Evolutionary conservation across 148 eudicot genomes (phyloP).

Genomic region (Agrostemma githago): DNA sequence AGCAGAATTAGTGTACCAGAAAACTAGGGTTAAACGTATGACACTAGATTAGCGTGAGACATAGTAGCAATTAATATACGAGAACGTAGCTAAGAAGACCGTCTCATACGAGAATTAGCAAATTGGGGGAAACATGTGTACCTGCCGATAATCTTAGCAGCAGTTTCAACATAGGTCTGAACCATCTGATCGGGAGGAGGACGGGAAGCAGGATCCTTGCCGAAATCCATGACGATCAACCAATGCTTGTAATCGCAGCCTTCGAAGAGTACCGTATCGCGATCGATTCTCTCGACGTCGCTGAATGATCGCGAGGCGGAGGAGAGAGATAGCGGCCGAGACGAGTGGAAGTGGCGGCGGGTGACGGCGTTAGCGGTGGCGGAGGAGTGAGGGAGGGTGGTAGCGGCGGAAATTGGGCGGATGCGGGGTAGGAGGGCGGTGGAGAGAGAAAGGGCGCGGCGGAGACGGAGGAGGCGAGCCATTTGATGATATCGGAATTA

Average conservation of each 20-base stretch:
- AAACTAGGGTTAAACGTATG: background rate
- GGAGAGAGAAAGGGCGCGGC: constrained; percentile 51
- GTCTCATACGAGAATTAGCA: too few species aligned
- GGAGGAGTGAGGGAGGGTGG: background rate
- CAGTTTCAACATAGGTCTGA: constrained; percentile 69
- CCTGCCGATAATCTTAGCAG: constrained; percentile 87
- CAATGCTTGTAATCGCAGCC: constrained; percentile 95
- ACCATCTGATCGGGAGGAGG: constrained; percentile 67
- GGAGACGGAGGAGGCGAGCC: constrained; percentile 53
- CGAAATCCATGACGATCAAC: constrained; percentile 84
- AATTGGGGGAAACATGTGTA: background rate
- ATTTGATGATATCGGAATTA: constrained; percentile 12
- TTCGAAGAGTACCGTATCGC: constrained; percentile 70
- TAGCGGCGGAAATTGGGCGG: constrained; percentile 3
- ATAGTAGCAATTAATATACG: too few species aligned
- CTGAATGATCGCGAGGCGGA: constrained; percentile 24
- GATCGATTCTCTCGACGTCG: constrained; percentile 42
- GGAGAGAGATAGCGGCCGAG: constrained; percentile 12
- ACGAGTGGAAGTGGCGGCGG: constrained; percentile 28
- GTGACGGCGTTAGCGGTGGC: background rate
- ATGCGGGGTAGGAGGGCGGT: constrained; percentile 22
- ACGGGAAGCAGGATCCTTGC: constrained; percentile 39
- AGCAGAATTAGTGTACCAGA: too few species aligned
- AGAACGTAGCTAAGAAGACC: too few species aligned
- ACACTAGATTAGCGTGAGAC: too few species aligned